Conservation (phyloP, 768 basidiomycete species). For the Termitomyces sp. region DNA sequence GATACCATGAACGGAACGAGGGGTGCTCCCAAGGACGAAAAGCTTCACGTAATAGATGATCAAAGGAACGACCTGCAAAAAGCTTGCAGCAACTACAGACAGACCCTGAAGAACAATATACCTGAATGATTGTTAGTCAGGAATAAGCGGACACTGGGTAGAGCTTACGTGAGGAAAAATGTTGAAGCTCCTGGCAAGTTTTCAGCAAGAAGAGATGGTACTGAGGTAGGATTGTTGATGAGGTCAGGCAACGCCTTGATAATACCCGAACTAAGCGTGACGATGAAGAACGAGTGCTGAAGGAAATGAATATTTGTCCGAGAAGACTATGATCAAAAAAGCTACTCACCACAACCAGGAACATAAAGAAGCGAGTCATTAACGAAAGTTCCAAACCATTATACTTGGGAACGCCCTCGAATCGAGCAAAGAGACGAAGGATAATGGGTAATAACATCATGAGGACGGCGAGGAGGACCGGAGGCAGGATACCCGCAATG, state of each 20-base stretch:
- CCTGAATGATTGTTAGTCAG: constrained; percentile 22
- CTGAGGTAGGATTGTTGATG: constrained; percentile 58
- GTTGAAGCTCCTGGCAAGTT: constrained; percentile 81
- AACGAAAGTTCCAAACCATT: constrained; percentile 83
- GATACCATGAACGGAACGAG: constrained; percentile 78
- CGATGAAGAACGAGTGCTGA: constrained; percentile 91
- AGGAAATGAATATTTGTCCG: not conserved
- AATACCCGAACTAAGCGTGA: constrained; percentile 82
- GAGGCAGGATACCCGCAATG: constrained; percentile 82
- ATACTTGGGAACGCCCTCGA: constrained; percentile 87
- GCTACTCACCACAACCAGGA: constrained; percentile 89
- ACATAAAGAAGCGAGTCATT: constrained; percentile 90
- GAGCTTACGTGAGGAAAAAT: constrained; percentile 80
- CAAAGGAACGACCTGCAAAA: constrained; percentile 73
- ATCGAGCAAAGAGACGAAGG: constrained; percentile 69
- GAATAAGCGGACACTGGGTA: not conserved
- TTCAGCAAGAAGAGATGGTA: constrained; percentile 67
- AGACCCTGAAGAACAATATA: constrained; percentile 81
- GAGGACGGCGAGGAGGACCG: constrained; percentile 81
- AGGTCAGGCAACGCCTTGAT: constrained; percentile 63
- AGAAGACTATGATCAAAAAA: constrained; percentile 23
- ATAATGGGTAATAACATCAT: constrained; percentile 86
- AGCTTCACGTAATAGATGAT: constrained; percentile 89
- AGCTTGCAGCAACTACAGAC: constrained; percentile 71
- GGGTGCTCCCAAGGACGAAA: constrained; percentile 82